Conservation (phyloP, 768 basidiomycete species). For the Rubroboletus satanas region DNA sequence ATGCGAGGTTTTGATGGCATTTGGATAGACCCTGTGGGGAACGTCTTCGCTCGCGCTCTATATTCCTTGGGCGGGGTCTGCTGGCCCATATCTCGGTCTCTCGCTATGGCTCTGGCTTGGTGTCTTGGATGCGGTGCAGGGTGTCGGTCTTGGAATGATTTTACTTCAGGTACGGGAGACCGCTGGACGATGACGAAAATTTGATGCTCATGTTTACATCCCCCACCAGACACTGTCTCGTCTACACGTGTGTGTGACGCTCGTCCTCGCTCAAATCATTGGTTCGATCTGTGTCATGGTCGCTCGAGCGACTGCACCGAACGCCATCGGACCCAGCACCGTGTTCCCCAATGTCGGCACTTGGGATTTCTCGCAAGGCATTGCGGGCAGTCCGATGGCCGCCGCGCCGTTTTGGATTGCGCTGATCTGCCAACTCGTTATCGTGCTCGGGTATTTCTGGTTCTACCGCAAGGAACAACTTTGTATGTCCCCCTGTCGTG, state of each 20-base stretch:
- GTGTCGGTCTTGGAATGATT: slow-evolving; percentile 92
- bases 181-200: neutral
- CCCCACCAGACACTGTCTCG: slow-evolving; percentile 70
- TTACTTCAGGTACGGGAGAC: slow-evolving; percentile 52
- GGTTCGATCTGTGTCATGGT: slow-evolving; percentile 90
- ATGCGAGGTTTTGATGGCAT: neutral
- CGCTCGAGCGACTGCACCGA: slow-evolving; percentile 86
- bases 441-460: slow-evolving; percentile 92
- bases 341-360: slow-evolving; percentile 91
- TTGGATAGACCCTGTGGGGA: slow-evolving; percentile 81
- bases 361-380: slow-evolving; percentile 80
- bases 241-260: slow-evolving; percentile 89
- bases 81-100: slow-evolving; percentile 85
- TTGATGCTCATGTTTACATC: neutral
- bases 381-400: slow-evolving; percentile 77
- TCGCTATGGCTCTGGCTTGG: slow-evolving; percentile 95
- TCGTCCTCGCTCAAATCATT: slow-evolving; percentile 87
- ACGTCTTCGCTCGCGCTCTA: slow-evolving; percentile 91
- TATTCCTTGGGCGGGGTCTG: slow-evolving; percentile 86
- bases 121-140: slow-evolving; percentile 90
- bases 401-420: slow-evolving; percentile 87
- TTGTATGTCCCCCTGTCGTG: slow-evolving; percentile 38
- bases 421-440: slow-evolving; percentile 71
- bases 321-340: slow-evolving; percentile 80
- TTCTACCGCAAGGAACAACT: slow-evolving; percentile 97